Conservation (phyloP, 1,139 yeast genomes). For the Candida anutae region DNA sequence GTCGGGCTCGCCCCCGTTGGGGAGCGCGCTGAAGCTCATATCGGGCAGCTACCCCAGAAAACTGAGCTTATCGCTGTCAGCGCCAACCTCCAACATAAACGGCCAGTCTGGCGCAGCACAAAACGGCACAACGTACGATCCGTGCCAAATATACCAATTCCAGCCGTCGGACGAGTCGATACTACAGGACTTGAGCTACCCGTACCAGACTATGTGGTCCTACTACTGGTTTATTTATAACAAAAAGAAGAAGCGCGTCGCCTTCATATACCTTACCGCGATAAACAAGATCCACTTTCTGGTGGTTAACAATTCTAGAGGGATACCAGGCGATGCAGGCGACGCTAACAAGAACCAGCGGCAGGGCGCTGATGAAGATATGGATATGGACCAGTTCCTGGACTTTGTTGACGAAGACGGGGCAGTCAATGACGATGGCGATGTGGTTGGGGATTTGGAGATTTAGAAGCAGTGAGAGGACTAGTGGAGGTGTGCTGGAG, state of each 20-base stretch:
- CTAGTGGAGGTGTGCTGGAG: too few relatives aligned
- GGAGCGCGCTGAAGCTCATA: too few relatives aligned
- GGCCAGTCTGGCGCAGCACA: not conserved
- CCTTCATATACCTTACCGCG: constrained; percentile 59
- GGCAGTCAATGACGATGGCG: constrained; percentile 23
- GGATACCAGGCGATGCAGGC: constrained; percentile 9
- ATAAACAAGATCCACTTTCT: constrained; percentile 36
- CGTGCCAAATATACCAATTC: constrained; percentile 70
- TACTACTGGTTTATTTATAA: constrained; percentile 89
- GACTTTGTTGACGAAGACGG: constrained; percentile 22
- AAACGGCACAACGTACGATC: constrained; percentile 20
- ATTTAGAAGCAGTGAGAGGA: too few relatives aligned
- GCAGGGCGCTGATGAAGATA: constrained; percentile 16
- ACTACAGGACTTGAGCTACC: constrained; percentile 57
- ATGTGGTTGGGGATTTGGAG: constrained; percentile 31
- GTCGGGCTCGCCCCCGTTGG: not conserved
- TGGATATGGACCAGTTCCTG: constrained; percentile 13
- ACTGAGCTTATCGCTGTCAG: not conserved
- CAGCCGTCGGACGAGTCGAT: constrained; percentile 75
- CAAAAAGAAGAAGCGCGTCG: constrained; percentile 84
- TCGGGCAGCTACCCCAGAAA: not conserved
- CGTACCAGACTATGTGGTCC: constrained; percentile 81
- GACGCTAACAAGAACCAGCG: constrained; percentile 11
- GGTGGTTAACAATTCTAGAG: constrained; percentile 16
- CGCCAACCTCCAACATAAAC: not conserved